Evolutionary conservation across 2,329 filamentous ascomycete genomes (phyloP), one percentile per base, ranked within the genome.

Genomic region (Chaetomiaceae sp.): DNA sequence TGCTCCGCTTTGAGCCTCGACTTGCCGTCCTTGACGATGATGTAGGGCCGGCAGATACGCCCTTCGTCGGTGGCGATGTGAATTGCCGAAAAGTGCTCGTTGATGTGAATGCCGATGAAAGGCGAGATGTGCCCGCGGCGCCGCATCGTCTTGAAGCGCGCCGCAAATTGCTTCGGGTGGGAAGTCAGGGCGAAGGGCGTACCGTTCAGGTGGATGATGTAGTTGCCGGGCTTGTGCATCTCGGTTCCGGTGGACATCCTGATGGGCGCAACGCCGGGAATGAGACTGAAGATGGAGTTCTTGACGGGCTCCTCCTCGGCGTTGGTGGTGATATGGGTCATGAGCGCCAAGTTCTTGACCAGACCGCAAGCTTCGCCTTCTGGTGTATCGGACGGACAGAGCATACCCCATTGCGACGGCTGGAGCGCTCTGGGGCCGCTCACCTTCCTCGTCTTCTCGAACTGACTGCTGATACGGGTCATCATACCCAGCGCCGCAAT

Each of bases 251-350:
- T 77, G 58, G 82, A 82, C 62, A 80, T 78, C 33, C 86, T 85
- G 46, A 95, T 82, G 3, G 85, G 84, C 59, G 87, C 84, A 31
- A 95, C 88, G 53, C 92, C 89, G 3, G 89, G 87, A 40, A 95
- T 91, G 23, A 97, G 78, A 52, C 89, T 85, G 66, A 91, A 94
- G 1, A 96, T 85, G 68, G 95, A 84, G 64, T 89, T 86, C 64
- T 85, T 87, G 15, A 99, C 89, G 1, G 94, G 91, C 17, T 84
- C 89, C 67, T 97, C 94, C 53, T 96, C 91, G 53, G 95, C 90
- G 59, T 96, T 90, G 1, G 94, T 99, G 0, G 94, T 99, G 63
- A 99, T 97, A 66, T 99, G 95, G 47, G 95, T 99, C 94, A 99
- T 99, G 53, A 99, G 77, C 8, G 94, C 94, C 75, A 99, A 72